A percentile compares a stretch with the other conserved stretches of the same genome.
Conservation (phyloP, 441 rosid species). For the Mallotus repandus region DNA sequence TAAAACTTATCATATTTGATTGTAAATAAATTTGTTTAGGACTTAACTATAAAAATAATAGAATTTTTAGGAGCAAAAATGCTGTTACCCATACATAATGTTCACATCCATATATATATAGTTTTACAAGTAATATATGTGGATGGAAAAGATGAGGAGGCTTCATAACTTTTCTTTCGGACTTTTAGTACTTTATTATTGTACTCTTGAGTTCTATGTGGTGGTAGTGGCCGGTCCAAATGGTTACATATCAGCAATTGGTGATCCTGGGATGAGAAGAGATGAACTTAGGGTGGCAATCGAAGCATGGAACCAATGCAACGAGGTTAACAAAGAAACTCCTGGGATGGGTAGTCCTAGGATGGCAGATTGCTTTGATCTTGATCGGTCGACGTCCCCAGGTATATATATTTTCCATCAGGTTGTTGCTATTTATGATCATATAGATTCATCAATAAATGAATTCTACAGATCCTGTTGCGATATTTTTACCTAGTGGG, state of each 20-base stretch:
- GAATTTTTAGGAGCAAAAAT: too few species aligned
- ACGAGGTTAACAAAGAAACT: conserved; percentile 58
- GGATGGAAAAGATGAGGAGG: background rate
- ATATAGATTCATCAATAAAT: too few species aligned
- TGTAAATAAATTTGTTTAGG: too few species aligned
- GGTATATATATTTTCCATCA: too few species aligned
- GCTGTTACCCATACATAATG: too few species aligned
- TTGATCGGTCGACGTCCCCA: too few species aligned
- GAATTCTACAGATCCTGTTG: too few species aligned
- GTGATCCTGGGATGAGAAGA: conserved; percentile 63
- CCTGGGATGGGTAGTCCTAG: conserved; percentile 63
- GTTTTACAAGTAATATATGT: too few species aligned
- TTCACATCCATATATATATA: too few species aligned
- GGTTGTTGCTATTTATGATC: too few species aligned
- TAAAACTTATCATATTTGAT: too few species aligned
- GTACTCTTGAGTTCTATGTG: background rate
- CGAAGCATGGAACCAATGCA: conserved; percentile 70
- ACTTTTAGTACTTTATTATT: background rate
- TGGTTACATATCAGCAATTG: conserved; percentile 43
- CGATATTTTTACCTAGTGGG: background rate
- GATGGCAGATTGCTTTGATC: conserved; percentile 65
- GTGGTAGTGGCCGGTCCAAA: background rate
- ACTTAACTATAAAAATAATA: too few species aligned
- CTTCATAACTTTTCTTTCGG: background rate
- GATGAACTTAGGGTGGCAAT: conserved; percentile 49